Percentiles rank a stretch among this genome's conserved stretches.
Evolutionary conservation across 2,329 filamentous ascomycete genomes (phyloP).

Genomic region (Ceratocystis huliohia): DNA sequence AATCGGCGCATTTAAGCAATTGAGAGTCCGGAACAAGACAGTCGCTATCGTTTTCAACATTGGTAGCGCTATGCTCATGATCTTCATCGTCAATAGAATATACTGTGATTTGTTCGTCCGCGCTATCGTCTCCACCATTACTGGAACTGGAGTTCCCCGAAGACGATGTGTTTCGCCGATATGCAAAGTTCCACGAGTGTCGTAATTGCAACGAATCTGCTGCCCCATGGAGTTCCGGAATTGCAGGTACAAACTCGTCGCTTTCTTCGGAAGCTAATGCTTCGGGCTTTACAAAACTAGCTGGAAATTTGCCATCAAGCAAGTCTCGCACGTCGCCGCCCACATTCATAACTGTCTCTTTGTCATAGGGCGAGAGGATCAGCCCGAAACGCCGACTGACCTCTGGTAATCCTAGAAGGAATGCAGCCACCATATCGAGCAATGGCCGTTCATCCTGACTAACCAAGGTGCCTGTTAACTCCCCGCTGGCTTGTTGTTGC

Average conservation of each 20-base stretch:
- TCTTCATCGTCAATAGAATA: neutral
- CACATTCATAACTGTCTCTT: conserved; percentile 7
- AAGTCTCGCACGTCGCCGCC: conserved; percentile 16
- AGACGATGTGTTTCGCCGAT: neutral
- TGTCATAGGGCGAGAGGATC: neutral
- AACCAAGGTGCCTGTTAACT: neutral
- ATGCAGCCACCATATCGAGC: conserved; percentile 11
- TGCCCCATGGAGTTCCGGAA: neutral
- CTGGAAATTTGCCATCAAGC: conserved; percentile 10
- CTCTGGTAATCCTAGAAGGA: conserved; percentile 13
- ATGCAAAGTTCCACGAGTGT: conserved; percentile 14
- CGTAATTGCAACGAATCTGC: conserved; percentile 13
- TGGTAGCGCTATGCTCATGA: neutral
- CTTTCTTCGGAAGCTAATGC: conserved; percentile 3
- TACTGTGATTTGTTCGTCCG: neutral
- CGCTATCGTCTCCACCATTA: neutral
- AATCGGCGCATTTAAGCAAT: conserved; percentile 11
- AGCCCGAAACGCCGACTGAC: conserved; percentile 14
- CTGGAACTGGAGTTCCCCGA: neutral
- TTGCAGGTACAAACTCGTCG: conserved; percentile 11
- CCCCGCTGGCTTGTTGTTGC: neutral
- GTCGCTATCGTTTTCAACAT: neutral
- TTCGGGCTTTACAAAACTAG: conserved; percentile 14
- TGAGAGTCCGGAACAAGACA: conserved; percentile 11
- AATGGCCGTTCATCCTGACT: neutral